Conservation (phyloP, 192 early-diverging fungal species). For the Chytriomyces confervae region DNA sequence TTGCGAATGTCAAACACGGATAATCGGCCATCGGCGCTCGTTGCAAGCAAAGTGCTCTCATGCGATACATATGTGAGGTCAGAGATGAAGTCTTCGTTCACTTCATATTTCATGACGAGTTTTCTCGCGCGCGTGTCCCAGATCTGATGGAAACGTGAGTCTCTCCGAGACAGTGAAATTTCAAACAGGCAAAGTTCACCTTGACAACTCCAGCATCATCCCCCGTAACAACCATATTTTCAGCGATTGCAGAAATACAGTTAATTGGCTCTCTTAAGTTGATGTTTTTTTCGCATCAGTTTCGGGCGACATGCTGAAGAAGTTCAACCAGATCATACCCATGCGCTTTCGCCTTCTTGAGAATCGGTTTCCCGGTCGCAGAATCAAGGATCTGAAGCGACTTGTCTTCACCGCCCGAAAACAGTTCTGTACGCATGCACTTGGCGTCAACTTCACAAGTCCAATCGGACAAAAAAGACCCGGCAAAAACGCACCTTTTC, state of each 20-base stretch:
- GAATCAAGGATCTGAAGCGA: slow-evolving; percentile 81
- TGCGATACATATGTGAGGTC: slow-evolving; percentile 75
- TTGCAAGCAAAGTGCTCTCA: slow-evolving; percentile 80
- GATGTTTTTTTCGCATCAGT: neutral
- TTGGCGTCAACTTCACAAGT: too few species aligned
- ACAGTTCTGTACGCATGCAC: slow-evolving; percentile 58
- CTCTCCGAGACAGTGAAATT: neutral
- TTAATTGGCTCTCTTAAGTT: slow-evolving; percentile 77
- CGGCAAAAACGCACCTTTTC: slow-evolving; percentile 49
- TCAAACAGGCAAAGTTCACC: slow-evolving; percentile 35
- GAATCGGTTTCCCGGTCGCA: slow-evolving; percentile 71
- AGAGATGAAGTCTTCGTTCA: slow-evolving; percentile 93
- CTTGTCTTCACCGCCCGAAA: slow-evolving; percentile 84
- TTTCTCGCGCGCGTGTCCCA: slow-evolving; percentile 89
- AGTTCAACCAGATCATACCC: slow-evolving; percentile 59
- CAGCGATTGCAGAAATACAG: slow-evolving; percentile 70
- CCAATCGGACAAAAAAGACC: neutral
- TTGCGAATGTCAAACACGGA: slow-evolving; percentile 92
- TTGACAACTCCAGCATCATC: slow-evolving; percentile 92
- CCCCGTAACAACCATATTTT: slow-evolving; percentile 85
- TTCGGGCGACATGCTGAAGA: neutral
- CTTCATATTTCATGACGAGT: slow-evolving; percentile 76
- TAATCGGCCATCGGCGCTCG: slow-evolving; percentile 90
- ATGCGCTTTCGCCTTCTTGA: slow-evolving; percentile 82
- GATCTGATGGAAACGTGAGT: slow-evolving; percentile 55